Evolutionary conservation across 1,284 basidiomycete genomes (phyloP), one percentile per base, ranked within the genome.

Genomic region (Cryptococcus sp.): DNA sequence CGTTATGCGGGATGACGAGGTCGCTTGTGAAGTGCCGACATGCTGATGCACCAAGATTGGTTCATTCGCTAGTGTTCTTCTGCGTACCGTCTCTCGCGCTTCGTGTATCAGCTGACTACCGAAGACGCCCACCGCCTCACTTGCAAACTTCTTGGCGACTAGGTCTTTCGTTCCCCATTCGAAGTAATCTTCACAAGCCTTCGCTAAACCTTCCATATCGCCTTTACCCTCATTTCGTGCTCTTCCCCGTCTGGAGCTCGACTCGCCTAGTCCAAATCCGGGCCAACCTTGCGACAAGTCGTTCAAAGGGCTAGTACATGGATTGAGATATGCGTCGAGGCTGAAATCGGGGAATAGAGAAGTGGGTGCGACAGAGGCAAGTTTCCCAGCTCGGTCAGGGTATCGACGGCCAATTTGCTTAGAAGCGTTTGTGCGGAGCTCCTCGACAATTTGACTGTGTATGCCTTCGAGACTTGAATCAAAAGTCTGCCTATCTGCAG

Each of bases 91-190:
- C 39, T 66, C 57, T 39, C 73, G 55, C 5, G 75, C 71, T 34
- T 67, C 63, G 15, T 67, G 59, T 39, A 75, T 58, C 10, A 75
- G 44, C 47, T 73, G 66, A 11, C 65, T 59, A 11, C 67, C 65
- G 48, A 72, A 75, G 1, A 76, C 38, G 8, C 69, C 71, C 39
- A 75, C 55, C 19, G 57, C 54, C 57, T 71, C 70, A 5, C 69
- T 59, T 23, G 68, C 70, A 52, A 80, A 77, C 55, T 70, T 70
- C 59, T 69, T 76, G 39, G 59, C 66, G 3, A 78, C 76, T 3
- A 72, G 59, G 5, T 90, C 87, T 62, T 82, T 85, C 46, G 89
- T 86, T 0, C 91, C 91, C 91, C 91, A 94, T 70, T 93, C 91
- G 65, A 94, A 94, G 70, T 87, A 89, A 50, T 85, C 81, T 74